Base-by-base conservation (phyloP, 257 asterid species). In the Salvia miltiorrhiza region DNA sequence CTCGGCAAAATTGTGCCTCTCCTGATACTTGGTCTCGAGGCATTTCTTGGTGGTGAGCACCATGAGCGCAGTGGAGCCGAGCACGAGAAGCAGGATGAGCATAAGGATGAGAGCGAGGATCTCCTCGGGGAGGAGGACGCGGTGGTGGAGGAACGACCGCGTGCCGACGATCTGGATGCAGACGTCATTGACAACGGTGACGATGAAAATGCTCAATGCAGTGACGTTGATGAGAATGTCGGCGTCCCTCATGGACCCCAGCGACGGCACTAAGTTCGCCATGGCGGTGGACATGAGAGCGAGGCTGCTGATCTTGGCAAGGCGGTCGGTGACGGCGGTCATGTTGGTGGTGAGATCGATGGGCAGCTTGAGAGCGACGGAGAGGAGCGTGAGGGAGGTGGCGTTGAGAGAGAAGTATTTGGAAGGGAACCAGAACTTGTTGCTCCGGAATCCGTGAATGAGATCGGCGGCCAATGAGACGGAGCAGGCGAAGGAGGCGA, bases 271-370 rank as follows among this genome's bases (percentile, higher is more conserved):
- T 53, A 79, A 83, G 41, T 77, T 80, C 5, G 78, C 82, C 78
- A 80, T 80, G 73, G 80, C 75, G 0, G 77, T 72, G 0, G 81
- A 71, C 80, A 80, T 23, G 41, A 83, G 77, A 4, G 73, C 76
- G 12, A 77, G 80, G 81, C 85, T 80, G 70, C 81, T 83, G 1
- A 80, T 63, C 69, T 78, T 81, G 1, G 86, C 76, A 1, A 81
- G 83, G 3, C 80, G 52, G 26, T 75, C 83, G 0, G 77, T 69
- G 16, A 19, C 64, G 0, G 77, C 71, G 26, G 33, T 64, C 83
- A 81, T 75, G 10, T 63, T 67, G n/a, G 83, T 72, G 26, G 79
- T 81, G 57, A 81, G 75, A 32, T 81, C 86, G 5, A 67, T 52
- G 0, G 83, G 81, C 10, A 78, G 76, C 81, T 78, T 81, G 71